These are phyloP conservation scores for Coelastrella sp. DNA, from an alignment of 139 green algal species.

Conservation along the genomic window DNA sequence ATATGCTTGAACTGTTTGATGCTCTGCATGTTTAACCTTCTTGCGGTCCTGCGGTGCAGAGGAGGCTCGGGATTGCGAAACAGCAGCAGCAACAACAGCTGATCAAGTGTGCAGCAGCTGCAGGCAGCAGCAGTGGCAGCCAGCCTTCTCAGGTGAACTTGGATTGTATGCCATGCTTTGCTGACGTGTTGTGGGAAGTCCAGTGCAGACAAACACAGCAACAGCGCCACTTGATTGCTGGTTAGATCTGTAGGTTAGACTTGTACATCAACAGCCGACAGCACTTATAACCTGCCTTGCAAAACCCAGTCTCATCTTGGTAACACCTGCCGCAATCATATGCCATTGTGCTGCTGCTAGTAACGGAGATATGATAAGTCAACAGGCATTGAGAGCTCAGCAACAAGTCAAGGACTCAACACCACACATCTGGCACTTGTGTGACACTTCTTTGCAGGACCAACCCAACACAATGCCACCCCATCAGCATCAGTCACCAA, in stretches of 20 bases:
- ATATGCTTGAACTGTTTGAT: too few relatives aligned
- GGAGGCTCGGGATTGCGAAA: not conserved
- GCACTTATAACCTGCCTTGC: too few relatives aligned
- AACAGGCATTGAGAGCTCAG: not conserved
- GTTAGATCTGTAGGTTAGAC: too few relatives aligned
- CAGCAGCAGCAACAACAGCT: not conserved
- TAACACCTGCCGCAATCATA: not conserved
- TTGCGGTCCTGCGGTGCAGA: too few relatives aligned
- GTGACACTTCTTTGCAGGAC: too few relatives aligned
- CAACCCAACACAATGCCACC: not conserved
- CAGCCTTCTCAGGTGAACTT: not conserved
- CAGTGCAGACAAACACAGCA: not conserved
- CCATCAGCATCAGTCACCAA: not conserved
- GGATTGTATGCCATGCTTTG: not conserved
- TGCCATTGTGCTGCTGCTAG: not conserved
- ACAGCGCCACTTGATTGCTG: too few relatives aligned
- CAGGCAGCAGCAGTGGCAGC: not conserved
- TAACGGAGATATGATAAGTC: not conserved
- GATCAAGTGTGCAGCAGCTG: not conserved
- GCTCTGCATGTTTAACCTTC: too few relatives aligned
- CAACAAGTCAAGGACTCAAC: not conserved
- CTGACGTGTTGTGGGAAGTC: not conserved
- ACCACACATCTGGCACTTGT: too few relatives aligned
- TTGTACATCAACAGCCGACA: too few relatives aligned
- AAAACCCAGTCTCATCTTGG: not conserved